Percentiles rank a stretch among this genome's conserved stretches.
These are phyloP conservation scores for Graphilbum ipis-grandicollis DNA, from an alignment of 2,329 filamentous ascomycete species.

Conservation along the genomic window DNA sequence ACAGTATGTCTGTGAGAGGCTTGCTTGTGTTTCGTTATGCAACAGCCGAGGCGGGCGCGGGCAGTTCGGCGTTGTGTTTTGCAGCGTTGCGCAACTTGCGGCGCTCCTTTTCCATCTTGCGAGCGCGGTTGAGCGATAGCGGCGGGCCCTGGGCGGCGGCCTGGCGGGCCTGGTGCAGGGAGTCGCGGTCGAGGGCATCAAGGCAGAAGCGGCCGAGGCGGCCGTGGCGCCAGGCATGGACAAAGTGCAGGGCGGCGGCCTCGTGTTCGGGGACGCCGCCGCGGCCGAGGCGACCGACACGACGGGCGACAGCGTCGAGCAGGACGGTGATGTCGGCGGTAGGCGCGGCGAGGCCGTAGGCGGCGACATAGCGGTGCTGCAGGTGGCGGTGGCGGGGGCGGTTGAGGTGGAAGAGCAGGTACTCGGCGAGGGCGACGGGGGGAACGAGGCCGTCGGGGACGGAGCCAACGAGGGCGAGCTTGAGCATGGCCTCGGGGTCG, in stretches of 20 bases:
- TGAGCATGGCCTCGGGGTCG: slow-evolving; percentile 77
- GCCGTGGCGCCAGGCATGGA: slow-evolving; percentile 69
- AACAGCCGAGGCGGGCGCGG: not conserved
- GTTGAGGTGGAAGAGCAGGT: slow-evolving; percentile 76
- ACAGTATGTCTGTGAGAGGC: not conserved
- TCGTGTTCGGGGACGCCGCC: slow-evolving; percentile 56
- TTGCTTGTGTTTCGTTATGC: not conserved
- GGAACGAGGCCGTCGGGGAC: slow-evolving; percentile 80
- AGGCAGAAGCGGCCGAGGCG: slow-evolving; percentile 60
- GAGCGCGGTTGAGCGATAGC: slow-evolving; percentile 50
- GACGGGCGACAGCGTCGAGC: slow-evolving; percentile 50
- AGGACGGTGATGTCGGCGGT: slow-evolving; percentile 74
- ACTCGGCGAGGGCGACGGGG: slow-evolving; percentile 67
- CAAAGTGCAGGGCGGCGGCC: slow-evolving; percentile 59
- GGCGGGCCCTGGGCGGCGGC: slow-evolving; percentile 24
- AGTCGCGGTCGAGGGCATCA: slow-evolving; percentile 52
- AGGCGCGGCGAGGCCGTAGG: slow-evolving; percentile 37
- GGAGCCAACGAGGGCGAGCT: slow-evolving; percentile 77
- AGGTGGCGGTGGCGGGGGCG: slow-evolving; percentile 38
- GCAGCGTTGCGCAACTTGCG: slow-evolving; percentile 20
- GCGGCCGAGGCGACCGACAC: slow-evolving; percentile 58
- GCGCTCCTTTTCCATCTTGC: slow-evolving; percentile 45
- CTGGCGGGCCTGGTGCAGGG: slow-evolving; percentile 30
- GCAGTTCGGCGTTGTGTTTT: slow-evolving; percentile 10
- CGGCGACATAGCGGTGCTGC: slow-evolving; percentile 37